phyloP scores from a whole-genome alignment of 2,329 filamentous ascomycete species.

The Verticillium dahliae region DNA sequence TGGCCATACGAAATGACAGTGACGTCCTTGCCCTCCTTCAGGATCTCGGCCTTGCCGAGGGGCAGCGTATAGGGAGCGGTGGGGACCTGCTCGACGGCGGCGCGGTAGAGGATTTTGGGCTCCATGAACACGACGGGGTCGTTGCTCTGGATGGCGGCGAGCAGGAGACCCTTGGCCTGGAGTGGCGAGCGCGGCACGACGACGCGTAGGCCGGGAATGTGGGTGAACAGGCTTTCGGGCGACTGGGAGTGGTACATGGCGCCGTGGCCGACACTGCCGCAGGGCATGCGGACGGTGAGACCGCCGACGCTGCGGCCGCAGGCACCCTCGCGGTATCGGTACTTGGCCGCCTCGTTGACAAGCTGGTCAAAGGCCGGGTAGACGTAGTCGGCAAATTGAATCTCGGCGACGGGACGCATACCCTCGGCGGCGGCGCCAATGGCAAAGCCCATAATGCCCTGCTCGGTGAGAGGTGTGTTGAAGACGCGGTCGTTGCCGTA shows the following conservation, averaged over 20 bases:
- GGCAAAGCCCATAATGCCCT: conserved; percentile 90
- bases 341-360: conserved; percentile 88
- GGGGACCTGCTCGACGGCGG: conserved; percentile 87
- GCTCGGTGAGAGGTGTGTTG: conserved; percentile 91
- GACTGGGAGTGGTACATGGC: conserved; percentile 85
- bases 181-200: conserved; percentile 79
- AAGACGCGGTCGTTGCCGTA: conserved; percentile 88
- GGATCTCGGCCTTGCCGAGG: conserved; percentile 75
- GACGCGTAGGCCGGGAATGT: conserved; percentile 78
- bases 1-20: conserved; percentile 88
- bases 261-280: conserved; percentile 83
- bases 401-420: conserved; percentile 88
- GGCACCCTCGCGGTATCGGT: conserved; percentile 65
- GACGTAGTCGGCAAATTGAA: conserved; percentile 93
- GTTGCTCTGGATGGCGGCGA: conserved; percentile 70
- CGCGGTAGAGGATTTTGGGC: conserved; percentile 87
- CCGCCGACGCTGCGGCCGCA: conserved; percentile 62
- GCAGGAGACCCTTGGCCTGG: conserved; percentile 81
- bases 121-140: conserved; percentile 93
- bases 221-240: conserved; percentile 81
- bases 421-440: conserved; percentile 87
- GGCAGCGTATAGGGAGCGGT: conserved; percentile 75
- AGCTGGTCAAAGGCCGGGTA: conserved; percentile 91
- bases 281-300: conserved; percentile 84
- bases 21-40: conserved; percentile 73